Evolutionary conservation across 371 early-diverging fungal species (phyloP).

Genomic region (Thermomucor indicae-seudaticae): DNA sequence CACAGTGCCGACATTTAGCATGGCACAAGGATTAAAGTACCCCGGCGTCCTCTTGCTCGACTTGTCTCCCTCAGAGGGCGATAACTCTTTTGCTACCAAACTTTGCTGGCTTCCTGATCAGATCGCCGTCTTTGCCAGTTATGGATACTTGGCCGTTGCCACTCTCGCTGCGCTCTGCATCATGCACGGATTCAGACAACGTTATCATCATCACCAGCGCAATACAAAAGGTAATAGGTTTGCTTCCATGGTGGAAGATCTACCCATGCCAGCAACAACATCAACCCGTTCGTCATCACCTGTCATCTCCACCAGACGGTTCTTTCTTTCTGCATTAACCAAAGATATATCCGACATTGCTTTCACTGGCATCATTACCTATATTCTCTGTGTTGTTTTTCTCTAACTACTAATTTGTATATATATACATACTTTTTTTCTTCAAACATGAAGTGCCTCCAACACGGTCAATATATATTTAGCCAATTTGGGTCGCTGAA

Average conservation of each 20-base stretch:
- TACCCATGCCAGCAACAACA: conserved; percentile 1
- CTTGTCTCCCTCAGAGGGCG: neutral
- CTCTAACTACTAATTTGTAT: conserved; percentile 7
- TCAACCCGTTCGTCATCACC: too few relatives aligned
- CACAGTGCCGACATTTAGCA: conserved; percentile 52
- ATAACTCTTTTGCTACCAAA: conserved; percentile 9
- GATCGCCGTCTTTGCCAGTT: conserved; percentile 26
- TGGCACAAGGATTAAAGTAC: conserved; percentile 49
- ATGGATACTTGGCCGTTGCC: conserved; percentile 15
- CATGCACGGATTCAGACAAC: neutral
- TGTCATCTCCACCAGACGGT: neutral
- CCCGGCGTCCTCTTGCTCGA: conserved; percentile 43
- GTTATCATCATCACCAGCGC: too few relatives aligned
- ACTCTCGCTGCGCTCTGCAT: conserved; percentile 6
- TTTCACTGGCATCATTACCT: conserved; percentile 11
- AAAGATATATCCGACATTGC: conserved; percentile 17
- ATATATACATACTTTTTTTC: too few relatives aligned
- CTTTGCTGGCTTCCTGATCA: conserved; percentile 42
- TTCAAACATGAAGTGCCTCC: neutral
- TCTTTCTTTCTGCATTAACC: neutral
- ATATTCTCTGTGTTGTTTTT: conserved; percentile 18
- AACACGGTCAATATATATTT: conserved; percentile 22
- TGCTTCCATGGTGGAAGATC: too few relatives aligned
- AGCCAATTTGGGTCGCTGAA: conserved; percentile 42
- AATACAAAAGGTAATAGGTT: too few relatives aligned